Evolutionary conservation across 768 basidiomycete genomes (phyloP), one percentile per base, ranked within the genome.

Genomic region (Tremella fuciformis): DNA sequence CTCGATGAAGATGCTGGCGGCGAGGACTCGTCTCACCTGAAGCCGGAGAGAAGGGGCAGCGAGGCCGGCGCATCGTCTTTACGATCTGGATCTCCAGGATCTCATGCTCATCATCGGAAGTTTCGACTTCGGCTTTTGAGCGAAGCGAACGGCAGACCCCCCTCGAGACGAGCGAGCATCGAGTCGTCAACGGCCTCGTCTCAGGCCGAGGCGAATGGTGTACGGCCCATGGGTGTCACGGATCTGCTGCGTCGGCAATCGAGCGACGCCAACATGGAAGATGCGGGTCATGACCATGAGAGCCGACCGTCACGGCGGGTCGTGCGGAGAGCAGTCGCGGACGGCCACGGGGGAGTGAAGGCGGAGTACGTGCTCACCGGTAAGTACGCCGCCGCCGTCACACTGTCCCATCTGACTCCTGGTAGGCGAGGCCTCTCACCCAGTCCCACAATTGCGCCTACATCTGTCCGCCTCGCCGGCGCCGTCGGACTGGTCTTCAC

Each of bases 311-410:
- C 50, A 18, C 58, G 52, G 41, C 29, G 29, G 11, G 63, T 65
- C 26, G 52, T 65, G 1, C 44, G 65, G 40, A 59, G 53, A 53
- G 61, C 62, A 11, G 57, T 69, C 22, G 46, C 54, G 22, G 65
- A 67, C 49, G 55, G 50, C 7, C 53, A 49, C 29, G 60, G 63
- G 11, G 54, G 67, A 8, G 78, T 77, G 29, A 76, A 74, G 50
- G 79, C 79, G 22, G 78, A 78, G 50, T 80, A 80, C 58, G 74
- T 78, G 18, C 58, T 80, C 1, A 70, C 63, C 15, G 79, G 79
- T 79, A 26, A 61, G 76, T 62, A 24, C n/a, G n/a, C n/a, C n/a
- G n/a, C n/a, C n/a, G n/a, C n/a, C n/a, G n/a, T n/a, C n/a, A n/a
- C n/a, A n/a, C n/a, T n/a, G n/a, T n/a, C n/a, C n/a, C n/a, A n/a